Evolutionary conservation across 2,329 filamentous ascomycete genomes (phyloP), one percentile per base, ranked within the genome.

Genomic region (Talaromyces sp.): DNA sequence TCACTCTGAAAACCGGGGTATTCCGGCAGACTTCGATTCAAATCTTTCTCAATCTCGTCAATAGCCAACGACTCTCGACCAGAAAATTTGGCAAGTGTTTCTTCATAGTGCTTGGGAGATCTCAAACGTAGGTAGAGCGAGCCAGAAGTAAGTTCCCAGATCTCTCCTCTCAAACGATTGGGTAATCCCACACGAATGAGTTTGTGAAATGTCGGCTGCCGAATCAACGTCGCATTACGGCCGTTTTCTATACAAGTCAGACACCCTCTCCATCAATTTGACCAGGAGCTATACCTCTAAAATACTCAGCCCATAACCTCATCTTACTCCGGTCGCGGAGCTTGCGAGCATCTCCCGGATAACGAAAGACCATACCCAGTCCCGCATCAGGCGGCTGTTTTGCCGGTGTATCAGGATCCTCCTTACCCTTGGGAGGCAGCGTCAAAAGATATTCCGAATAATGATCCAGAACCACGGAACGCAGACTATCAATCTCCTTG

Each of bases 21-120:
- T 78, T 99, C 95, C 1, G 95, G 95, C 70, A 99, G 81, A 83
- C 93, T 97, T 70, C 95, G 88, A 78, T 99, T 99, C 59, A 99
- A 81, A 75, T 99, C 95, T 78, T 99, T 99, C 76, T 99, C 95
- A 69, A 99, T 99, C 82, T 99, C 95, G 76, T 99, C 95, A 71
- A 98, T 98, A 53, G 95, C 95, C 67, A 99, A 85, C 11, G 94
- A 98, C 70, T 96, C 91, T 74, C 90, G 87, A 7, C 95, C 95
- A 6, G 90, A 87, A 71, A 90, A 93, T 74, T 95, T 94, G 61
- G 86, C 83, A 53, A 99, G 81, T 0, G 93, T 98, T 65, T 99
- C 92, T 53, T 85, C 81, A 73, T 94, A 99, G 5, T 94, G 81
- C 11, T 87, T 91, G 1, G 95, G 95, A 66, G 91, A 92, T 73